Evolutionary conservation across 345 rosid genomes (phyloP), one percentile per base, ranked within the genome.

Genomic region (Euphorbia tirucalli): DNA sequence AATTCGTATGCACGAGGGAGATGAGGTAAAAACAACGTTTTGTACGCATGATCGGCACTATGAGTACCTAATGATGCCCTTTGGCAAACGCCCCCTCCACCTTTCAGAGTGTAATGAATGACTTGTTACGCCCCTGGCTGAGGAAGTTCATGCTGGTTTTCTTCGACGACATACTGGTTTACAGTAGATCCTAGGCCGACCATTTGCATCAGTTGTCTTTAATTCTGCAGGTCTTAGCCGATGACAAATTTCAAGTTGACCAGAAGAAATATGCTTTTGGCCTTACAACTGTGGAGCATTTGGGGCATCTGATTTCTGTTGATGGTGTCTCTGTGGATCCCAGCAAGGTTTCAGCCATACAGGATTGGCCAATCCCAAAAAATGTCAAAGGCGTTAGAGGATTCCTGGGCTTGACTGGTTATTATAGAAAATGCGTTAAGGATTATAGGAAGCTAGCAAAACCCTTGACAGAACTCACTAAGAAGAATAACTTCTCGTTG

Each of bases 111-210:
- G 25, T 63, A 0, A 63, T 37, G 67, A 63, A 32, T 37, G 67
- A 63, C 10, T 46, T 37, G 13, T 39, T 37, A 8, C 21, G 35
- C 18, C 22, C 10, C 0, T 37, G 3, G 2, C 10, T 63, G 11
- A 18, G 67, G 21, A 63, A 37, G 37, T 63, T 37, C 19, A 24
- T 63, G 4, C 13, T 63, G 27, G 67, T 63, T 3, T 9, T 63
- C 13, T 63, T 63, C 19, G 67, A 63, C n/a, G 67, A 63, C 19
- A 63, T 63, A 1, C 21, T 63, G 46, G 11, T 63, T 3, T 63
- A 63, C 9, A 56, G 28, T 10, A 0, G 3, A 1, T 2, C 6
- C 1, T n/a, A 11, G 60, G 60, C 21, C 1, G 60, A 56, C 1
- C 60, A 19, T 52, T 52, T 52, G 22, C 57, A 52, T 2, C 57